Conservation (phyloP, 2,329 filamentous ascomycete species). For the Dothistroma pini region DNA sequence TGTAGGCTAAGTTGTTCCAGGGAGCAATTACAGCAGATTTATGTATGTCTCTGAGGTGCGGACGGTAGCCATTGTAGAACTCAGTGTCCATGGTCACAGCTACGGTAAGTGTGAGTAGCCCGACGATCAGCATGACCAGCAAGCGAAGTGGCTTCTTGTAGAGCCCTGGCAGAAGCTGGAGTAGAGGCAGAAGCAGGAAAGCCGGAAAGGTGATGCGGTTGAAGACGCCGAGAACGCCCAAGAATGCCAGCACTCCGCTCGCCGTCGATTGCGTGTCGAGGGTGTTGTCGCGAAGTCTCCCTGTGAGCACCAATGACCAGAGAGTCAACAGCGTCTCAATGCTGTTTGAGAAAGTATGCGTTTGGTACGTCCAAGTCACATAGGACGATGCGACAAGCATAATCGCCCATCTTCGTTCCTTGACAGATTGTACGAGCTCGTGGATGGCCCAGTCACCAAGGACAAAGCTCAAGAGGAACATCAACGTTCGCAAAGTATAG, state of each 20-base stretch:
- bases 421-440: conserved; percentile 76
- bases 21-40: conserved; percentile 51
- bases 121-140: conserved; percentile 59
- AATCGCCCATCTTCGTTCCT: conserved; percentile 67
- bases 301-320: conserved; percentile 90
- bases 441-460: conserved; percentile 97
- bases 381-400: conserved; percentile 91
- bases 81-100: conserved; percentile 80
- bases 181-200: conserved; percentile 78
- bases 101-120: conserved; percentile 64
- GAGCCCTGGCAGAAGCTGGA: conserved; percentile 83
- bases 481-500: conserved; percentile 80
- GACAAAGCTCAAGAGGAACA: conserved; percentile 95
- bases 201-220: conserved; percentile 97
- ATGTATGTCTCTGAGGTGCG: conserved; percentile 64
- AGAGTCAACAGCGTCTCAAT: conserved; percentile 88
- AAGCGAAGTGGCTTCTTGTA: conserved; percentile 57
- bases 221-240: conserved; percentile 82
- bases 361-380: conserved; percentile 98
- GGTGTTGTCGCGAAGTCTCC: conserved; percentile 75
- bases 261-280: conserved; percentile 74
- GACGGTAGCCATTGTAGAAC: conserved; percentile 71
- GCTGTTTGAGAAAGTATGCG: conserved; percentile 97
- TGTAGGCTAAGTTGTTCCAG: conserved; percentile 53
- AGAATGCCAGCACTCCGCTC: conserved; percentile 72